Evolutionary conservation across 176 grass and related monocot genomes (phyloP).

Genomic region (sorghum (Sorghum bicolor)): Sorghum_bicolor_NCBIv3 NC_012877.2:5483501-5484000

Average conservation of each 20-base stretch:
- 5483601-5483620: constrained; percentile 33
- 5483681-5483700: constrained; percentile 40
- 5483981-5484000: constrained; percentile 40
- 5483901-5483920: not conserved
- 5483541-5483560: constrained; percentile 9
- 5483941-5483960: constrained; percentile 76
- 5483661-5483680: constrained; percentile 50
- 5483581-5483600: constrained; percentile 13
- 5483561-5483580: constrained; percentile 27
- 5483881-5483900: constrained; percentile 60
- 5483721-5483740: constrained; percentile 20
- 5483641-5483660: not conserved
- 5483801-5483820: constrained; percentile 16
- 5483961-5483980: constrained; percentile 63
- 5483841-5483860: constrained; percentile 62
- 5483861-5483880: constrained; percentile 87
- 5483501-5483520: not conserved
- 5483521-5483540: not conserved
- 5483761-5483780: constrained; percentile 20
- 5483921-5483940: constrained; percentile 55
- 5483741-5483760: constrained; percentile 31
- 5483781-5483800: constrained; percentile 44
- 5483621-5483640: constrained; percentile 8
- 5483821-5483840: constrained; percentile 47
- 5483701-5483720: constrained; percentile 29